These are phyloP conservation scores for Dacryopinax primogenitus DNA, from an alignment of 768 basidiomycete genomes.

Conservation along the genomic window DNA sequence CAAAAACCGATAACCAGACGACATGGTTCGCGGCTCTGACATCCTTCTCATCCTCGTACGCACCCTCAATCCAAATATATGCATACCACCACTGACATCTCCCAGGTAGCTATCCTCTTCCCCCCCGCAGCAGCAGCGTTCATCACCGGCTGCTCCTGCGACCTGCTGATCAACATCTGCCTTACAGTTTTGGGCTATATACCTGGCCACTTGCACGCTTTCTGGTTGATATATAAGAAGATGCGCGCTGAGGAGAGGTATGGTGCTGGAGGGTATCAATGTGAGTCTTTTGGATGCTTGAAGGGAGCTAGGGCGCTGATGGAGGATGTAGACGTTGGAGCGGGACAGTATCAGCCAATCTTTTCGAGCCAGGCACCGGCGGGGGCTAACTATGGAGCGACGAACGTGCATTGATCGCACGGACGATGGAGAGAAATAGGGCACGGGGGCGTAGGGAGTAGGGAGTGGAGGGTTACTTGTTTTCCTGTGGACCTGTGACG, in stretches of 20 bases:
- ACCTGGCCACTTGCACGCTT: slow-evolving; percentile 61
- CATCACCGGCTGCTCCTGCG: slow-evolving; percentile 71
- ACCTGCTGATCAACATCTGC: slow-evolving; percentile 71
- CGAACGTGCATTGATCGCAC: slow-evolving; percentile 12
- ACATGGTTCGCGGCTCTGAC: slow-evolving; percentile 51
- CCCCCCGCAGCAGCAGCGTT: slow-evolving; percentile 54
- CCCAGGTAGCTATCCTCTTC: slow-evolving; percentile 20
- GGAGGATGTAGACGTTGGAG: slow-evolving; percentile 27
- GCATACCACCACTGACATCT: not conserved
- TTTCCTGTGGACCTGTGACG: too few species aligned
- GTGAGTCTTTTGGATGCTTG: slow-evolving; percentile 35
- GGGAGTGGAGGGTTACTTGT: too few species aligned
- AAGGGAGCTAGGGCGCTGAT: not conserved
- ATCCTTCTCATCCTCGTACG: slow-evolving; percentile 64
- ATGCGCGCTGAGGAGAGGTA: slow-evolving; percentile 57
- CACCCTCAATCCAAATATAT: slow-evolving; percentile 45
- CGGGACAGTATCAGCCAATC: slow-evolving; percentile 29
- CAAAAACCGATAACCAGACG: slow-evolving; percentile 9
- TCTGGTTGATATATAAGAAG: slow-evolving; percentile 84
- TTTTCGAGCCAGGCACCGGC: slow-evolving; percentile 9
- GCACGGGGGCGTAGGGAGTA: too few species aligned
- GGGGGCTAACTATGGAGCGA: slow-evolving; percentile 28
- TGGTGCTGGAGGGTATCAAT: slow-evolving; percentile 60
- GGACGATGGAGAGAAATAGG: not conserved
- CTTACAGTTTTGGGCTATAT: slow-evolving; percentile 69